A percentile compares a stretch with the other conserved stretches of the same genome.
These are phyloP conservation scores for Lathyrus oleraceus DNA, from an alignment of 306 rosid species.

Conservation along the genomic window DNA sequence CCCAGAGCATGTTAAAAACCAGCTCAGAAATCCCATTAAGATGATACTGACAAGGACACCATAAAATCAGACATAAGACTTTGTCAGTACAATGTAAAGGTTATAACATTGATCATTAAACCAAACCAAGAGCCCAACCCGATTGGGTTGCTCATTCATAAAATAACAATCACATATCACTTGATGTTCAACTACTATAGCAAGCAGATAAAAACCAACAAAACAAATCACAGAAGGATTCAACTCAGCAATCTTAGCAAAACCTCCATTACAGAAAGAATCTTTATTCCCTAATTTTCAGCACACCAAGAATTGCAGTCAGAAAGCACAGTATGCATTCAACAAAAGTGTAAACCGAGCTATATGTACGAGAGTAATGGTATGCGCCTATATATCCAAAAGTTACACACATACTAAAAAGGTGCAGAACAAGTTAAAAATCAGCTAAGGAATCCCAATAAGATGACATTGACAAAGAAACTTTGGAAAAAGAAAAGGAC, in stretches of 20 bases:
- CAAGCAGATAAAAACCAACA: neutral
- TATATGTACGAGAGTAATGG: neutral
- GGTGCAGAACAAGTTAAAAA: neutral
- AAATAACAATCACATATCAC: neutral
- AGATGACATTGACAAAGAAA: neutral
- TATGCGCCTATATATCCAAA: neutral
- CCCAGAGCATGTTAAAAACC: neutral
- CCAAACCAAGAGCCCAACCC: neutral
- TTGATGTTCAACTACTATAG: neutral
- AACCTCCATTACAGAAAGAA: conserved; percentile 60
- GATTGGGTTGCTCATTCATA: neutral
- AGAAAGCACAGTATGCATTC: conserved; percentile 7
- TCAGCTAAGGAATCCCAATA: neutral
- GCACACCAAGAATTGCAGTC: conserved; percentile 44
- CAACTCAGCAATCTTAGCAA: conserved; percentile 44
- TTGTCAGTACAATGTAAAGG: neutral
- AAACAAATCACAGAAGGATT: neutral
- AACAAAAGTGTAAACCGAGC: neutral
- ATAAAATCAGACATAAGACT: neutral
- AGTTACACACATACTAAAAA: neutral
- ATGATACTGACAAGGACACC: neutral
- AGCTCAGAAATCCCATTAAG: neutral
- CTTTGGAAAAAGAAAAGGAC: neutral
- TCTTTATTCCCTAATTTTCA: neutral
- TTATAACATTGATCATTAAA: neutral